Conservation (phyloP, 352 stramenopile species). For the Globisporangium radiosum region DNA sequence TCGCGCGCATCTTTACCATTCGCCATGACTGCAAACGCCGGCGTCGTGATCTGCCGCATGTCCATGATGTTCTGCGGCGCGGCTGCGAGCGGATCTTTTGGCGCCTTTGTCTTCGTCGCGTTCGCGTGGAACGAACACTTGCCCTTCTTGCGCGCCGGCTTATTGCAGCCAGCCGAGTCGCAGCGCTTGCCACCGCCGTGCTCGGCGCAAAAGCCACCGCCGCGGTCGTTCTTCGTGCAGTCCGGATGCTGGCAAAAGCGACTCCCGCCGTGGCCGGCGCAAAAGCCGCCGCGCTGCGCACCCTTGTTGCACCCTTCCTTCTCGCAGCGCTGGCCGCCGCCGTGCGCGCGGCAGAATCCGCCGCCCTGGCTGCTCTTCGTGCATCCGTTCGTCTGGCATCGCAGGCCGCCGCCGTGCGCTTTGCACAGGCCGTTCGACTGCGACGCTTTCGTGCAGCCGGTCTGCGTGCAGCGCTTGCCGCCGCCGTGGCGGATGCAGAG, state of each 20-base stretch:
- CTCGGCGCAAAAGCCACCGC: slow-evolving; percentile 79
- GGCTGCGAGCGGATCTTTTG: slow-evolving; percentile 36
- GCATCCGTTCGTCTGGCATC: slow-evolving; percentile 65
- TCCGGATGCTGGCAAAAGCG: slow-evolving; percentile 80
- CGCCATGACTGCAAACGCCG: slow-evolving; percentile 22
- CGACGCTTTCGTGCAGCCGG: slow-evolving; percentile 73
- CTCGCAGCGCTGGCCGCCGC: slow-evolving; percentile 76
- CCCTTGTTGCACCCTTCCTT: slow-evolving; percentile 82
- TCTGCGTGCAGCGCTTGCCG: slow-evolving; percentile 72
- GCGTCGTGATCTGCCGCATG: slow-evolving; percentile 76
- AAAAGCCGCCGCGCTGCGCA: slow-evolving; percentile 74
- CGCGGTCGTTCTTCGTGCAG: slow-evolving; percentile 85
- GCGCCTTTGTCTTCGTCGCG: slow-evolving; percentile 56
- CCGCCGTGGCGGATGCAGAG: slow-evolving; percentile 81
- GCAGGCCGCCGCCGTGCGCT: slow-evolving; percentile 71
- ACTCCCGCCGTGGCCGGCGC: slow-evolving; percentile 71
- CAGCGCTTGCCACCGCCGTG: slow-evolving; percentile 84
- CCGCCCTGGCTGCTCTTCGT: slow-evolving; percentile 80
- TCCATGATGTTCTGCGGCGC: slow-evolving; percentile 68
- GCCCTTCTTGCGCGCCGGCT: slow-evolving; percentile 77
- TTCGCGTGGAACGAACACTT: slow-evolving; percentile 86
- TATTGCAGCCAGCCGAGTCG: slow-evolving; percentile 68
- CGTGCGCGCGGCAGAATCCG: slow-evolving; percentile 81
- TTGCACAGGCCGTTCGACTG: slow-evolving; percentile 86
- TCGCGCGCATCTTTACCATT: slow-evolving; percentile 36